Percentiles rank a stretch among this genome's conserved stretches.
These are phyloP conservation scores for Tricholoma sp. DNA, from an alignment of 768 basidiomycete genomes.

Conservation along the genomic window DNA sequence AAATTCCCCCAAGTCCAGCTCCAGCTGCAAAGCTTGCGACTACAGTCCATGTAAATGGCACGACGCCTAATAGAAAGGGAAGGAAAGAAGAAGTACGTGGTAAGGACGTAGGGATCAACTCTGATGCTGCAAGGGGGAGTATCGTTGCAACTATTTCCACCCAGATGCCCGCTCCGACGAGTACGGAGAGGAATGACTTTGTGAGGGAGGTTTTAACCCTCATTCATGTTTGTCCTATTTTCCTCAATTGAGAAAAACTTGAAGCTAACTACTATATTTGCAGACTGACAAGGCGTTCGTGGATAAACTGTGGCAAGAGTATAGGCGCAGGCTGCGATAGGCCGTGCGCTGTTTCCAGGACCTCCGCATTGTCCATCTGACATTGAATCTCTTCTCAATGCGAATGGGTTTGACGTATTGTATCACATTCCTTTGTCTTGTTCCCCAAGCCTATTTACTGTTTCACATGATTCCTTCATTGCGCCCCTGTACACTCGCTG, in stretches of 20 bases:
- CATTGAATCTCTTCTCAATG: neutral
- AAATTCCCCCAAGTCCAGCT: neutral
- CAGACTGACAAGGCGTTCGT: constrained; percentile 67
- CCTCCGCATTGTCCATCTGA: neutral
- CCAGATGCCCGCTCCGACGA: constrained; percentile 17
- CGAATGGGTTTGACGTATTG: neutral
- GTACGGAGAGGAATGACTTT: constrained; percentile 50
- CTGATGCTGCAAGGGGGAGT: constrained; percentile 22
- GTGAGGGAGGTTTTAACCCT: constrained; percentile 54
- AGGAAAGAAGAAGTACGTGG: constrained; percentile 18
- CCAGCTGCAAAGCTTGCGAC: neutral
- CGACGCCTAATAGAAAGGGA: constrained; percentile 8
- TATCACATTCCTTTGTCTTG: constrained; percentile 3
- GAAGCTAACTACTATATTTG: constrained; percentile 5
- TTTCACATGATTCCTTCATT: neutral
- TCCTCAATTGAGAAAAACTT: neutral
- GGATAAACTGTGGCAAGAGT: constrained; percentile 54
- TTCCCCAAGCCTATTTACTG: constrained; percentile 2
- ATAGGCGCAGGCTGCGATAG: constrained; percentile 24
- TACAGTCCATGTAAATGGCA: neutral
- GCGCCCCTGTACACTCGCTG: neutral
- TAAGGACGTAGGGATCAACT: constrained; percentile 10
- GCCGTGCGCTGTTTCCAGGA: neutral
- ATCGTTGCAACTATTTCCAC: constrained; percentile 22
- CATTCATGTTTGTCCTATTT: constrained; percentile 46